A percentile compares a stretch with the other conserved stretches of the same genome.
These are phyloP conservation scores for Echinosophora koreensis DNA, from an alignment of 306 rosid species.

Conservation along the genomic window DNA sequence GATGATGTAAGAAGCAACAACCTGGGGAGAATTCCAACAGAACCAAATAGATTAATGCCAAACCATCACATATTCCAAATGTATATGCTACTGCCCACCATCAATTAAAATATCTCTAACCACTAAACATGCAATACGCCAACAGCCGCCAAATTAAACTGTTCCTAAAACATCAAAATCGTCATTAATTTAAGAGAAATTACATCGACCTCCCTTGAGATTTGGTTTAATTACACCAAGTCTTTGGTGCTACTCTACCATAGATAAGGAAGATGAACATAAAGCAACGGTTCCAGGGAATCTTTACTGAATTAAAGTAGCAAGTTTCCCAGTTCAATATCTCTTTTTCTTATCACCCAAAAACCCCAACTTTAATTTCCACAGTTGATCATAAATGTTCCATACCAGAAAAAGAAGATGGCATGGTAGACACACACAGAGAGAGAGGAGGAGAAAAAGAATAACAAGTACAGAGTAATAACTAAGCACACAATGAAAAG, in stretches of 20 bases:
- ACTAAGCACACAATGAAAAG: not conserved
- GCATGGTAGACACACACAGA: not conserved
- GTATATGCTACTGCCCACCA: conserved; percentile 18
- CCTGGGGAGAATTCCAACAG: conserved; percentile 31
- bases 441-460: not conserved
- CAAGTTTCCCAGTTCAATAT: conserved; percentile 39
- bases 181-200: not conserved
- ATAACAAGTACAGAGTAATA: not conserved
- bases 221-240: no score
- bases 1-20: conserved; percentile 42
- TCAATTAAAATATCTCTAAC: not conserved
- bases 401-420: not conserved
- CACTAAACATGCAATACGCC: not conserved
- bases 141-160: conserved; percentile 9
- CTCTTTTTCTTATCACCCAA: not conserved
- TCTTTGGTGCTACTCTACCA: conserved; percentile 18
- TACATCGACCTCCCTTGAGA: no score
- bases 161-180: not conserved
- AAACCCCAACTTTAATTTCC: not conserved
- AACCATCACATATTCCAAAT: conserved; percentile 18
- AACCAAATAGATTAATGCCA: not conserved
- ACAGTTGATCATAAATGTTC: not conserved
- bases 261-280: conserved; percentile 21
- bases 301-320: not conserved
- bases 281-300: conserved; percentile 14